These are phyloP conservation scores for Cerioporus squamosus DNA, from an alignment of 1,284 basidiomycete genomes.

Conservation along the genomic window DNA sequence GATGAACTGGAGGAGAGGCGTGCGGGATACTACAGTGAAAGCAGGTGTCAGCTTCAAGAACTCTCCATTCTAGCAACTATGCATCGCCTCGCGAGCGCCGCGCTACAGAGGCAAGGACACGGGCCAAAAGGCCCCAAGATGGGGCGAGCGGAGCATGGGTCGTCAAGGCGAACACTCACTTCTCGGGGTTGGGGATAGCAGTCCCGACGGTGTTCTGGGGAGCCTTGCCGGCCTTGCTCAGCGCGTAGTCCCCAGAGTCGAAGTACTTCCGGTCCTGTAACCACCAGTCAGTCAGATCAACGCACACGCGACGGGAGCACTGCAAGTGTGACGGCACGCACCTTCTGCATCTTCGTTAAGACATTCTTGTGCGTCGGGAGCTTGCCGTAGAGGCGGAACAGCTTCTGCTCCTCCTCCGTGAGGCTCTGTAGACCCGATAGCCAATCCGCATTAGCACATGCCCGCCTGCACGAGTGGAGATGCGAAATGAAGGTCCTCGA, in stretches of 20 bases:
- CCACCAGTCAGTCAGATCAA: background rate
- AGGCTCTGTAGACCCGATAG: constrained; percentile 60
- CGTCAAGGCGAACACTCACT: constrained; percentile 54
- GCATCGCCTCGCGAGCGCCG: background rate
- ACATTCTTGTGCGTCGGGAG: constrained; percentile 92
- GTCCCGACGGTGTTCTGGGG: constrained; percentile 90
- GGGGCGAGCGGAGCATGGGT: background rate
- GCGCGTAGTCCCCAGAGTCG: constrained; percentile 96
- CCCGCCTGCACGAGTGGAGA: no score
- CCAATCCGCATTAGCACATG: background rate
- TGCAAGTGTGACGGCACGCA: no score
- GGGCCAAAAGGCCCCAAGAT: background rate
- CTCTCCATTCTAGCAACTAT: background rate
- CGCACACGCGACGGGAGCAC: constrained; percentile 1
- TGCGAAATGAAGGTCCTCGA: no score
- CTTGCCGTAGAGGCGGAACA: constrained; percentile 95
- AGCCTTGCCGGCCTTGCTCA: constrained; percentile 92
- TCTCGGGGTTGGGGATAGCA: constrained; percentile 94
- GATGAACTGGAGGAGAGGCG: constrained; percentile 62
- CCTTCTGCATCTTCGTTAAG: constrained; percentile 95
- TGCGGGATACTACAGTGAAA: constrained; percentile 67
- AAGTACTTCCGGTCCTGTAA: constrained; percentile 95
- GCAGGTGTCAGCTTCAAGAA: constrained; percentile 17
- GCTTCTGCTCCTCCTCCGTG: constrained; percentile 90
- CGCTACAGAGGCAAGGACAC: constrained; percentile 2